Base-by-base conservation (phyloP, 495 filamentous ascomycete genomes). In the Trichoderma virens region DNA sequence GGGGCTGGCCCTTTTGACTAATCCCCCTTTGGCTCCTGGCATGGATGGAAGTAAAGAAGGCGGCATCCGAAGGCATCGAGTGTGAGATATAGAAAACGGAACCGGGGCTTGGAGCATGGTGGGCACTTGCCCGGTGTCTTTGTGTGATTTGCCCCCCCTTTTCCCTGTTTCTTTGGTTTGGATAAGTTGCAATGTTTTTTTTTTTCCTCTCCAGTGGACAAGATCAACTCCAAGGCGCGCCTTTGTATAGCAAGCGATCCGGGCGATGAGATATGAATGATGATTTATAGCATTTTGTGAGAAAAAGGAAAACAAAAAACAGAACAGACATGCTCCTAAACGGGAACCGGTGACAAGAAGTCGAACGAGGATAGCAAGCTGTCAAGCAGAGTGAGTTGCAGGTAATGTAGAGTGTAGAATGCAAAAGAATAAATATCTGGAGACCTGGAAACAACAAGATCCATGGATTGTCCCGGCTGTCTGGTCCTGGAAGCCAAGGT, bases 231-330 rank as follows among this genome's bases (percentile, higher is more conserved):
- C 51, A 56, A 56, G 51, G 51, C 51, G 45, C 45, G 51, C 51
- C 51, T 56, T 3, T 56, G 51, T 56, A 56, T 56, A 56, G 51
- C 51, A 56, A 56, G 51, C 51, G 51, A 56, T 56, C 51, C 51
- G 23, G 51, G 51, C 51, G 51, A 56, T 56, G 51, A 56, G 51
- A 56, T 30, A 56, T 56, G 51, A 56, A 56, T 56, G 51, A 56
- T 56, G 51, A 56, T 56, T 28, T 56, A 47, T 56, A 56, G 51
- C 51, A 56, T 56, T 56, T 27, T 47, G 43, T 18, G 20, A 47
- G 18, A 47, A 7, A 20, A 47, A 47, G 43, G n/a, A 5, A 45
- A 45, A 45, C 16, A 45, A 45, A 45, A n/a, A 47, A 47, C 8
- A 18, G 11, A 56, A 3, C 1, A 7, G 25, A 13, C 51, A 13